These are phyloP conservation scores for Phytophthora tubulina DNA, from an alignment of 352 stramenopile genomes.

Conservation along the genomic window DNA sequence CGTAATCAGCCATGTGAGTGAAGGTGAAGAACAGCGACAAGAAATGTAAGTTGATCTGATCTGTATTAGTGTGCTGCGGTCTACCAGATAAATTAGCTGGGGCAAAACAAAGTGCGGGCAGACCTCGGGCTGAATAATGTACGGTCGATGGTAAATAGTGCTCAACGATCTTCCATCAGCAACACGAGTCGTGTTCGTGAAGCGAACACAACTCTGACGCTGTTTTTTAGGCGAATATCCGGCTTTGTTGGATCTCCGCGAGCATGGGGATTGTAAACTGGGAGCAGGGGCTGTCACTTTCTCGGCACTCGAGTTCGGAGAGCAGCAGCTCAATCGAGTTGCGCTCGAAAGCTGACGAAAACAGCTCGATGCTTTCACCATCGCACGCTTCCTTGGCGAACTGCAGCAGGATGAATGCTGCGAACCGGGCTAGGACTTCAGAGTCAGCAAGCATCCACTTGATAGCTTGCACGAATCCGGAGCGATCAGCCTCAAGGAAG, in stretches of 20 bases:
- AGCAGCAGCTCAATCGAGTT: constrained; percentile 67
- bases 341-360: constrained; percentile 66
- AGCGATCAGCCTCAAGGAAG: constrained; percentile 56
- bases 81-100: constrained; percentile 37
- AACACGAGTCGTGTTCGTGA: constrained; percentile 9
- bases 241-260: constrained; percentile 65
- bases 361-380: constrained; percentile 48
- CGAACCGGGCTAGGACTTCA: constrained; percentile 68
- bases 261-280: constrained; percentile 67
- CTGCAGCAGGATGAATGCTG: constrained; percentile 72
- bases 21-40: constrained; percentile 20
- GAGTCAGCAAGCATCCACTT: constrained; percentile 74
- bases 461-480: constrained; percentile 58
- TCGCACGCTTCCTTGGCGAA: constrained; percentile 56
- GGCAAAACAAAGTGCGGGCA: constrained; percentile 28
- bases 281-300: constrained; percentile 36
- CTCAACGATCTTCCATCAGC: constrained; percentile 9
- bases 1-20: constrained; percentile 23
- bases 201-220: neutral
- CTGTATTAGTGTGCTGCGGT: constrained; percentile 29
- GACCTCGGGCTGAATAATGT: constrained; percentile 25
- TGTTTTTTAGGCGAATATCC: constrained; percentile 57
- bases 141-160: constrained; percentile 27
- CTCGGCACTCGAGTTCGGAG: constrained; percentile 45
- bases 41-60: constrained; percentile 10